phyloP scores from a whole-genome alignment of 768 basidiomycete genomes.

The Mycena metata region DNA sequence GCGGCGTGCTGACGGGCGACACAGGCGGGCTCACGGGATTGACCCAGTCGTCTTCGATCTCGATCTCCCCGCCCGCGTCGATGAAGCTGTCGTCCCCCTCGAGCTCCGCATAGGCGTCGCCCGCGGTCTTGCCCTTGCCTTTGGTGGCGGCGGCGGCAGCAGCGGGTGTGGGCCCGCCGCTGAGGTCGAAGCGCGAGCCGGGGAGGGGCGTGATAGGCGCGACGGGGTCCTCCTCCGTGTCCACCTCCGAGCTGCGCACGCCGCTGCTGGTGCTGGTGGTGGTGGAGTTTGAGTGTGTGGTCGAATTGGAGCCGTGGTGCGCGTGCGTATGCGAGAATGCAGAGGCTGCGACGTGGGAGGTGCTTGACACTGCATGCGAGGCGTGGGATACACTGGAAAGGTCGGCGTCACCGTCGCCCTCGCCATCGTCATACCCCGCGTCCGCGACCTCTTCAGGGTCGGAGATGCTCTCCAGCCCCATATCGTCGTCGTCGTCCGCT shows the following conservation, averaged over 20 bases:
- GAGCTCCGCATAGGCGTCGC: conserved; percentile 48
- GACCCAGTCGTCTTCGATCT: conserved; percentile 76
- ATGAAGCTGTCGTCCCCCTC: conserved; percentile 53
- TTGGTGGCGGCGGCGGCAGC: conserved; percentile 42
- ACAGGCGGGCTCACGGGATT: conserved; percentile 66
- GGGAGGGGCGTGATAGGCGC: conserved; percentile 80
- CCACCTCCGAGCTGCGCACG: conserved; percentile 63
- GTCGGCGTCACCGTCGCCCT: conserved; percentile 37
- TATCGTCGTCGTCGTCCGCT: conserved; percentile 76
- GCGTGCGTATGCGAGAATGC: conserved; percentile 40
- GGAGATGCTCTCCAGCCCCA: conserved; percentile 87
- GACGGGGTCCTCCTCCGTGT: conserved; percentile 80
- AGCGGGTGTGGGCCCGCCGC: conserved; percentile 33
- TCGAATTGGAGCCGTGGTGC: conserved; percentile 62
- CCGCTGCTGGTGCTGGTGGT: conserved; percentile 48
- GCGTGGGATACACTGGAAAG: conserved; percentile 22
- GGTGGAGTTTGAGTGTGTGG: conserved; percentile 43
- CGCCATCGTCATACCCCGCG: conserved; percentile 35
- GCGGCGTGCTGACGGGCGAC: conserved; percentile 44
- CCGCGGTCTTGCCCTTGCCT: conserved; percentile 44
- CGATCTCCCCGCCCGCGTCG: conserved; percentile 23
- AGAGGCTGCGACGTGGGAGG: conserved; percentile 4
- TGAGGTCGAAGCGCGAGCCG: conserved; percentile 55
- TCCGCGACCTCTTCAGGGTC: conserved; percentile 64
- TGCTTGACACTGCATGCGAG: too few relatives aligned